A percentile compares a stretch with the other conserved stretches of the same genome.
Evolutionary conservation across 1,284 basidiomycete genomes (phyloP).

Genomic region (Austropuccinia psidii): DNA sequence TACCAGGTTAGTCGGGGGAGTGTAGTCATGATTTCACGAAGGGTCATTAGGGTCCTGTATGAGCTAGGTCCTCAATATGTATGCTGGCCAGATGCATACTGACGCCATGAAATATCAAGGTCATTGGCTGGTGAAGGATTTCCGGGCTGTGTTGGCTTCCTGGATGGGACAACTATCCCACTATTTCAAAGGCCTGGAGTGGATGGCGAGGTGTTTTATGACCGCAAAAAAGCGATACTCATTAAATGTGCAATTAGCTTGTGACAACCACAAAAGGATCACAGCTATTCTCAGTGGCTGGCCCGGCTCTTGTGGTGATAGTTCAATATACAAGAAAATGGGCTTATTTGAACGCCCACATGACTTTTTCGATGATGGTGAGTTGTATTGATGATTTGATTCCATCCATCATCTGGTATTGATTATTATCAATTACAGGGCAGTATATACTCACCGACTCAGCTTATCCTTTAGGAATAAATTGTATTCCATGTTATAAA

Average conservation of each 20-base stretch:
- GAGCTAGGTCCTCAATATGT: not conserved
- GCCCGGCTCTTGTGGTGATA: not conserved
- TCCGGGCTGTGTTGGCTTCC: not conserved
- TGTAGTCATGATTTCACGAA: not conserved
- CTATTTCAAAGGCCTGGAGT: not conserved
- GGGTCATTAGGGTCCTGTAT: not conserved
- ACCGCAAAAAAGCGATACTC: not conserved
- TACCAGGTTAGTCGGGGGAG: not conserved
- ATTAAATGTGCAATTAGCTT: not conserved
- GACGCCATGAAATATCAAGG: not conserved
- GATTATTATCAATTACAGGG: not conserved
- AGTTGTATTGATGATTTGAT: too few species aligned
- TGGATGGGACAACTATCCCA: constrained; percentile 5
- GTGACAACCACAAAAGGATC: not conserved
- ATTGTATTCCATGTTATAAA: not conserved
- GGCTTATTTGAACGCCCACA: not conserved
- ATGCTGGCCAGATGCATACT: not conserved
- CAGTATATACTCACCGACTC: not conserved
- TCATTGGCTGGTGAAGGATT: not conserved
- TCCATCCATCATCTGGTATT: too few species aligned
- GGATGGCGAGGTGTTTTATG: constrained; percentile 5
- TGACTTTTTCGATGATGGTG: not conserved
- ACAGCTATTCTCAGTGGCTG: not conserved
- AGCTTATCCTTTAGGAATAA: not conserved
- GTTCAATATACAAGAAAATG: not conserved